phyloP scores from a whole-genome alignment of 73 alveolate genomes.

The Paraurostyla sp. region DNA sequence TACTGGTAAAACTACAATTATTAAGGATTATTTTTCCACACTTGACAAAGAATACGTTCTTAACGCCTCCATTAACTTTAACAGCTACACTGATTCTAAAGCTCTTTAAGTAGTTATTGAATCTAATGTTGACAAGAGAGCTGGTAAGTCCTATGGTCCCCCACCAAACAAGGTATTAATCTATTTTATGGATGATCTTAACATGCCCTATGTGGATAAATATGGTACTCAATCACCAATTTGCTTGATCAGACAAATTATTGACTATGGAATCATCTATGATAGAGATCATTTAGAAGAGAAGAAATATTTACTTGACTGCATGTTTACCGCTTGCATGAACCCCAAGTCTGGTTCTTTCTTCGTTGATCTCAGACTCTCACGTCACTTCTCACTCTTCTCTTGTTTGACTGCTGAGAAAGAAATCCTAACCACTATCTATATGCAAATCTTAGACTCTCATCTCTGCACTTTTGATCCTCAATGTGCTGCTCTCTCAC shows the following conservation, averaged over 20 bases:
- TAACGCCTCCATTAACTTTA: constrained; percentile 93
- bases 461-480: constrained; percentile 93
- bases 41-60: constrained; percentile 85
- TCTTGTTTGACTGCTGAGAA: constrained; percentile 87
- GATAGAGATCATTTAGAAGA: constrained; percentile 99
- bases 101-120: constrained; percentile 95
- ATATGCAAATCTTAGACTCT: constrained; percentile 90
- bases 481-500: constrained; percentile 87
- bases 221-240: constrained; percentile 99
- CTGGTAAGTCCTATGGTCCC: constrained; percentile 98
- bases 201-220: constrained; percentile 99
- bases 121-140: constrained; percentile 95
- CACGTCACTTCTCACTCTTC: constrained; percentile 98
- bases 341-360: constrained; percentile 99
- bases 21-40: constrained; percentile 97
- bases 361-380: constrained; percentile 97
- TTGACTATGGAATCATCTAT: constrained; percentile 96
- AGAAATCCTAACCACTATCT: constrained; percentile 90
- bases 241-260: constrained; percentile 96
- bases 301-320: constrained; percentile 94
- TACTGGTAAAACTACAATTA: constrained; percentile 99
- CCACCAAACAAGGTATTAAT: constrained; percentile 97
- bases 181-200: constrained; percentile 99
- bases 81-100: constrained; percentile 97
- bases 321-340: constrained; percentile 97